These are phyloP conservation scores for Trematosphaeria pertusa DNA, from an alignment of 2,329 filamentous ascomycete species.

Conservation along the genomic window DNA sequence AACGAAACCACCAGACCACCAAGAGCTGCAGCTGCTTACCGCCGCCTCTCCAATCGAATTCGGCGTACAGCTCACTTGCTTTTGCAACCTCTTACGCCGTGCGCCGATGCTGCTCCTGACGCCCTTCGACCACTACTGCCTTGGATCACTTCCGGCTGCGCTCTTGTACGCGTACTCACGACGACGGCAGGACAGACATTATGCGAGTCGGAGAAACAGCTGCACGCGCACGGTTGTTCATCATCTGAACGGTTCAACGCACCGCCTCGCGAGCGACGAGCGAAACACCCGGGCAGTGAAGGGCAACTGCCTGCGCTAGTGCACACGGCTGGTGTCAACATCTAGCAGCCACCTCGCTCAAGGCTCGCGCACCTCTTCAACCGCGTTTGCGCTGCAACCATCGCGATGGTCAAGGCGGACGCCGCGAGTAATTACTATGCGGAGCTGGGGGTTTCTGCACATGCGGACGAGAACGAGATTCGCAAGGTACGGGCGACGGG, in stretches of 20 bases:
- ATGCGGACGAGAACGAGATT: conserved; percentile 75
- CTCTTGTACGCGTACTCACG: too few relatives aligned
- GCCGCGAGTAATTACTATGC: conserved; percentile 81
- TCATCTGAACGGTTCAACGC: conserved; percentile 41
- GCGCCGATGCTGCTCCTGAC: conserved; percentile 25
- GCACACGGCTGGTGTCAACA: too few relatives aligned
- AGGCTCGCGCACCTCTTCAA: not conserved
- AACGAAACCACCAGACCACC: conserved; percentile 7
- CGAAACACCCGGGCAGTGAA: conserved; percentile 23
- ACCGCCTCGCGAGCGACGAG: conserved; percentile 33
- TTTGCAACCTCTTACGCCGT: conserved; percentile 26
- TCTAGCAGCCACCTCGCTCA: conserved; percentile 5
- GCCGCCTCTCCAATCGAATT: not conserved
- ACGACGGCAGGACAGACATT: too few relatives aligned
- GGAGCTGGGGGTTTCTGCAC: conserved; percentile 74
- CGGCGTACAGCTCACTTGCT: not conserved
- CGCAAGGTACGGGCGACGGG: too few relatives aligned
- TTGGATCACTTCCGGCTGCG: not conserved
- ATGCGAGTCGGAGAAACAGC: conserved; percentile 11
- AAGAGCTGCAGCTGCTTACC: conserved; percentile 4
- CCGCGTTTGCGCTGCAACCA: conserved; percentile 11
- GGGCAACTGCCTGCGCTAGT: conserved; percentile 11
- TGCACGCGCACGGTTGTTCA: conserved; percentile 32
- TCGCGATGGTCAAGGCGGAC: conserved; percentile 71
- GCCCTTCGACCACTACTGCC: conserved; percentile 4